Conservation (phyloP, 306 rosid species). For the Citrullus colocynthis region DNA sequence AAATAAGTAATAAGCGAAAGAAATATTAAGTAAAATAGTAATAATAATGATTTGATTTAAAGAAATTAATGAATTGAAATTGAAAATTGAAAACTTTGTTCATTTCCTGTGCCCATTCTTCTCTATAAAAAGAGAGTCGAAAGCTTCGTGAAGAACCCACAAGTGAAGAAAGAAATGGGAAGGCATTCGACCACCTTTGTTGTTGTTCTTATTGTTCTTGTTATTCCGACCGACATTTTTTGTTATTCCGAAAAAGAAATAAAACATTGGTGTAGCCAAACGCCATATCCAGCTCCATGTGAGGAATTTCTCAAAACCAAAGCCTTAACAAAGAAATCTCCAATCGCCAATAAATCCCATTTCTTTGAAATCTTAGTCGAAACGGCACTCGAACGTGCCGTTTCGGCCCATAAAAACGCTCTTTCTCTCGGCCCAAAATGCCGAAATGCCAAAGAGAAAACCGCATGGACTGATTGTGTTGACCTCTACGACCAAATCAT, state of each 20-base stretch:
- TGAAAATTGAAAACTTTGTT: no score
- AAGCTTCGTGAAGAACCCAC: not conserved
- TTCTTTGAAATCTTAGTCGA: slow-evolving; percentile 37
- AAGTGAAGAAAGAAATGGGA: not conserved
- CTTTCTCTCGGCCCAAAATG: slow-evolving; percentile 37
- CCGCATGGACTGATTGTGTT: slow-evolving; percentile 65
- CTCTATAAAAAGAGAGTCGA: not conserved
- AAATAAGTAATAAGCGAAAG: no score
- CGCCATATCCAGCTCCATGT: slow-evolving; percentile 70
- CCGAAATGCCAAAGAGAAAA: slow-evolving; percentile 20
- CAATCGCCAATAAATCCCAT: slow-evolving; percentile 46
- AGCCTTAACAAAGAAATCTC: not conserved
- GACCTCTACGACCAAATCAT: slow-evolving; percentile 46
- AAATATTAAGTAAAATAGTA: no score
- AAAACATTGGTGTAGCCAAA: slow-evolving; percentile 62
- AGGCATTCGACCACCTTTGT: not conserved
- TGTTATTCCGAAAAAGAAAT: slow-evolving; percentile 21
- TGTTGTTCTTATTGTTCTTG: slow-evolving; percentile 3
- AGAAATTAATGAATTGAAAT: no score
- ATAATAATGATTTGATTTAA: no score
- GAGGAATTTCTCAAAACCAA: slow-evolving; percentile 37
- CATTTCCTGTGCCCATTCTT: no score
- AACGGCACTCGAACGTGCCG: slow-evolving; percentile 38
- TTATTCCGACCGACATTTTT: slow-evolving; percentile 9
- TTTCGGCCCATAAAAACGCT: slow-evolving; percentile 19